Evolutionary conservation across 176 grass and related monocot genomes (phyloP), one percentile per base, ranked within the genome.

Genomic region (Elymus sibiricus): DNA sequence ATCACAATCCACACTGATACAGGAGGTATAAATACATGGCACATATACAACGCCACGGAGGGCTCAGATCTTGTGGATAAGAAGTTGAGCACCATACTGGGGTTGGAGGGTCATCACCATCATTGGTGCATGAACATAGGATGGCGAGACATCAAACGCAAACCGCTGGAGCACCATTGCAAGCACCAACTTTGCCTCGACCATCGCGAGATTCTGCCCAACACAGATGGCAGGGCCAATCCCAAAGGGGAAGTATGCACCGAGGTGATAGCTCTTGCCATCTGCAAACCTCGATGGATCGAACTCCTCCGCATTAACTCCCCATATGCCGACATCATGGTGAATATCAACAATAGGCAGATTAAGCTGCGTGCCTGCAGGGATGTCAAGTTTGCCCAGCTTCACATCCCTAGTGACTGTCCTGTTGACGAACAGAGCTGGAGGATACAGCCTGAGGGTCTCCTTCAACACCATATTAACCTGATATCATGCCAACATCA

Each of bases 391-490:
- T 67, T 78, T 78, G 49, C 90, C 95, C 32, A 94, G 69, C 78
- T 89, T 94, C 74, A 68, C 81, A 69, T 86, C 84, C 29, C 76
- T 84, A n/a, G 78, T 84, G 43, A 69, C 46, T 29, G 87, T 37
- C 79, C 95, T 90, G 3, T 29, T 82, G 15, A 92, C 16, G 17
- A 88, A 81, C 44, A 88, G 11, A 56, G 88, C 92, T 9, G 92
- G 92, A 73, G 95, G 81, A 73, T 97, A 97, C 69, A 97, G 35
- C 83, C 95, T 90, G 11, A 97, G 95, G 72, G 90, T 94, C 89
- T 97, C 94, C 77, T 97, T 97, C 53, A 94, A 43, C 64, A 97
- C 89, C 86, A 91, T 94, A 72, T 61, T 91, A 38, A 97, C 77
- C 95, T 97, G 76, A 55, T 74, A 5, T 49, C 64, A 70, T 76